Evolutionary conservation across 2,329 filamentous ascomycete genomes (phyloP), one percentile per base, ranked within the genome.

Genomic region (Cadophora sp.): DNA sequence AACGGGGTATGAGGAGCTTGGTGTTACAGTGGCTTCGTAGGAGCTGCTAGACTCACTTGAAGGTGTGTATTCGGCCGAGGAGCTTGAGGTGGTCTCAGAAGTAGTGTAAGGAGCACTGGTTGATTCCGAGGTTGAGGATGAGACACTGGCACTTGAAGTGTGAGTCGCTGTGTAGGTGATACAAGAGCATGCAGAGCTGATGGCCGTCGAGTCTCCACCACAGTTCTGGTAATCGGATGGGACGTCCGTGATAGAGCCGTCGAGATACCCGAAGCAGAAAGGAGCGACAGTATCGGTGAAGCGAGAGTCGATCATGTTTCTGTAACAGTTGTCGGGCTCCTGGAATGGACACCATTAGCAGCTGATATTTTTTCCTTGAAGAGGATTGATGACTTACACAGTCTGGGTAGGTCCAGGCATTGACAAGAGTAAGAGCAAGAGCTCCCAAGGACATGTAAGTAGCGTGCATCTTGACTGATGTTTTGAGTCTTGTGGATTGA

Each of bases 221-320:
- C 79, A 81, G 75, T 77, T 77, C 69, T 48, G 55, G 71, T 75
- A 80, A 58, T 78, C 70, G 9, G 75, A 70, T 6, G 79, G 79
- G 53, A 80, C 76, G 4, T 60, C 65, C 27, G 76, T 78, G 27
- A 71, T 77, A 62, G 73, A 76, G 29, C 71, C 73, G 24, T 74
- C 60, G 58, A 82, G 76, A 68, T 75, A 80, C 2, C 73, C 72
- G 14, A 76, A 64, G 71, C 80, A 82, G 72, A 80, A 80, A 5
- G 31, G 62, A 50, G 73, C 72, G 51, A 76, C 77, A 48, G 75
- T 66, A 16, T 69, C 72, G 51, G 73, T 72, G 69, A 79, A 79
- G 64, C 78, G 77, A 1, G 70, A 12, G 69, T 81, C 76, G 65
- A 77, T 73, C 62, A 80, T 63, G 70, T 80, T 78, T 69, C 76